A percentile compares a stretch with the other conserved stretches of the same genome.
Conservation (phyloP, 768 basidiomycete species). For the Leccinum subgranulosum region DNA sequence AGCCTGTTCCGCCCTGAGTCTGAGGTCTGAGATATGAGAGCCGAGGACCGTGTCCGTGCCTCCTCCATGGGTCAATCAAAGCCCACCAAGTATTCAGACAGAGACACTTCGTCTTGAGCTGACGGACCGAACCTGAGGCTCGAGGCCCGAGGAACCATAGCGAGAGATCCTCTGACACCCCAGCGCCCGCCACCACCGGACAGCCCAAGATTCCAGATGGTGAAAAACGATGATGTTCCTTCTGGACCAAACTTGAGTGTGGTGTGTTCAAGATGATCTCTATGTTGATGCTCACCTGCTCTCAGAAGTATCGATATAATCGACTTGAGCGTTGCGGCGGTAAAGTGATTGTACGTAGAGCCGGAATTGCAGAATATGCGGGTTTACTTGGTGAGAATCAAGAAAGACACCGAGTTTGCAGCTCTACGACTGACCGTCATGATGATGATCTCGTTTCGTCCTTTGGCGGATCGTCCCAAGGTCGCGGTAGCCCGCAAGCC, state of each 20-base stretch:
- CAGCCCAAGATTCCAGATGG: neutral
- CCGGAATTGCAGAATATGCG: neutral
- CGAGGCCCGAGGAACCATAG: neutral
- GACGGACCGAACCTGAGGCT: neutral
- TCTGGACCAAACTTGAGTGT: neutral
- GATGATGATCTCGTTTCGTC: slow-evolving; percentile 11
- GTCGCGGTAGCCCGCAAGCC: neutral
- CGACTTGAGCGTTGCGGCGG: neutral
- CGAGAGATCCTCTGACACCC: neutral
- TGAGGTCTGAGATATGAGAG: neutral
- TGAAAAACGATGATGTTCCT: neutral
- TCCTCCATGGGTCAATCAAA: neutral
- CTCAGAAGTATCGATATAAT: neutral
- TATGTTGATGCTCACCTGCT: neutral
- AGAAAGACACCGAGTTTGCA: neutral
- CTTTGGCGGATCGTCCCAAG: slow-evolving; percentile 15
- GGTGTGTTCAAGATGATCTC: neutral
- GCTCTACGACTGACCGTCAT: neutral
- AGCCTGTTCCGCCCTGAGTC: neutral
- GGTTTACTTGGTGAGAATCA: neutral
- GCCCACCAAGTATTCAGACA: neutral
- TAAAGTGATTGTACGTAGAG: neutral
- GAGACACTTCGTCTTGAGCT: neutral
- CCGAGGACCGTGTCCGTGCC: neutral
- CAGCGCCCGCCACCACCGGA: neutral